Conservation (phyloP, 257 asterid genomes). For the Solanum stenotomum region DNA sequence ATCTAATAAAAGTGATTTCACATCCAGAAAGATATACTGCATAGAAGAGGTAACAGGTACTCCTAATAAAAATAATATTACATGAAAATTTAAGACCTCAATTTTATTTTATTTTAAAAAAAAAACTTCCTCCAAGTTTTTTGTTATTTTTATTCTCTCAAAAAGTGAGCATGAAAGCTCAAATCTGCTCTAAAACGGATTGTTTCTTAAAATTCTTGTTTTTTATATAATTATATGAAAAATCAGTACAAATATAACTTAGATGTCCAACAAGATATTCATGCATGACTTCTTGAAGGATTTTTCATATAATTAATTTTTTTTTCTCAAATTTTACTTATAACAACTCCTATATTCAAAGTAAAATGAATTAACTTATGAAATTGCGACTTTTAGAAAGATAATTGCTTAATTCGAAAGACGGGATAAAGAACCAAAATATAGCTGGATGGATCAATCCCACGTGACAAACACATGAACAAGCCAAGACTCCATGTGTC, state of each 20-base stretch:
- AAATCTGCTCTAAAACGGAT: background rate
- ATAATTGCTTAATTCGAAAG: background rate
- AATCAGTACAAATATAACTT: too few relatives aligned
- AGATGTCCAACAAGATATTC: too few relatives aligned
- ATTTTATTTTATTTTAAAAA: too few relatives aligned
- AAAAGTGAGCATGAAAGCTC: background rate
- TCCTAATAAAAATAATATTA: background rate
- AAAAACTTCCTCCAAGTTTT: background rate
- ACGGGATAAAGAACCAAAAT: background rate
- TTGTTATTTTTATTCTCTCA: background rate
- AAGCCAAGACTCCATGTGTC: constrained; percentile 8
- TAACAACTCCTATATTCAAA: background rate
- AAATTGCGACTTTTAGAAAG: rapidly evolving
- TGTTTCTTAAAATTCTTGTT: too few relatives aligned
- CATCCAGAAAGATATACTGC: too few relatives aligned
- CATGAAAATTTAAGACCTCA: too few relatives aligned
- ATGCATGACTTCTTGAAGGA: too few relatives aligned
- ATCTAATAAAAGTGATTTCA: too few relatives aligned
- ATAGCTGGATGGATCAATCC: background rate
- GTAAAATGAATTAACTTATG: background rate
- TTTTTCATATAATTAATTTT: background rate
- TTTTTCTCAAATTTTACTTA: background rate
- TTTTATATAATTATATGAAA: too few relatives aligned
- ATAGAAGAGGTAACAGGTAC: background rate
- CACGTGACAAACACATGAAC: background rate